phyloP scores from a whole-genome alignment of 176 grass and related monocot species.

The Miscanthus lutarioriparius region DNA sequence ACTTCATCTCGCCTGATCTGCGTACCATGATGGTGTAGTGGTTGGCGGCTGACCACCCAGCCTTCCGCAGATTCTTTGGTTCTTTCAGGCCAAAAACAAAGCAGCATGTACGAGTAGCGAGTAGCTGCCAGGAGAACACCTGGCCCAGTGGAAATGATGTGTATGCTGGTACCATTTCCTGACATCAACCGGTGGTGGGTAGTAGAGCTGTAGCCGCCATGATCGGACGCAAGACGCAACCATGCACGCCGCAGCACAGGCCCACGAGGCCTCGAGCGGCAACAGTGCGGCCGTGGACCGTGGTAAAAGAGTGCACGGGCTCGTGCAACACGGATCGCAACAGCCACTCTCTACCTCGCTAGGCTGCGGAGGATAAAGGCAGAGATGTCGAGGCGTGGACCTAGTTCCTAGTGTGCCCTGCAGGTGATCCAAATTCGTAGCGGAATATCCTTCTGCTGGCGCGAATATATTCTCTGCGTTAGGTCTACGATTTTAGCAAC shows the following conservation, averaged over 20 bases:
- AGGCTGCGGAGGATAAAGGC: neutral
- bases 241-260: neutral
- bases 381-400: constrained; percentile 15
- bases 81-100: neutral
- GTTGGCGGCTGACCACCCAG: constrained; percentile 39
- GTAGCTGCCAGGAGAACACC: neutral
- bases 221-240: neutral
- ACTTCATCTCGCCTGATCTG: neutral
- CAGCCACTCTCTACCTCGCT: neutral
- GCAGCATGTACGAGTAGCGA: neutral
- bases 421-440: neutral
- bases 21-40: constrained; percentile 10
- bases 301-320: neutral
- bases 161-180: neutral
- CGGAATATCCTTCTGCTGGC: too few relatives aligned
- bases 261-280: neutral
- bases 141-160: constrained; percentile 13
- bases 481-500: neutral
- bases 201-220: constrained; percentile 11
- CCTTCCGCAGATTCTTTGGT: constrained; percentile 11
- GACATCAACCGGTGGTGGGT: constrained; percentile 24
- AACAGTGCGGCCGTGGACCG: constrained; percentile 20
- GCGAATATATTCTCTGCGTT: too few relatives aligned
- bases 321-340: constrained; percentile 31
- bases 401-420: neutral